Base-by-base conservation (phyloP, 352 stramenopile genomes). In the Globisporangium paddicum region DNA sequence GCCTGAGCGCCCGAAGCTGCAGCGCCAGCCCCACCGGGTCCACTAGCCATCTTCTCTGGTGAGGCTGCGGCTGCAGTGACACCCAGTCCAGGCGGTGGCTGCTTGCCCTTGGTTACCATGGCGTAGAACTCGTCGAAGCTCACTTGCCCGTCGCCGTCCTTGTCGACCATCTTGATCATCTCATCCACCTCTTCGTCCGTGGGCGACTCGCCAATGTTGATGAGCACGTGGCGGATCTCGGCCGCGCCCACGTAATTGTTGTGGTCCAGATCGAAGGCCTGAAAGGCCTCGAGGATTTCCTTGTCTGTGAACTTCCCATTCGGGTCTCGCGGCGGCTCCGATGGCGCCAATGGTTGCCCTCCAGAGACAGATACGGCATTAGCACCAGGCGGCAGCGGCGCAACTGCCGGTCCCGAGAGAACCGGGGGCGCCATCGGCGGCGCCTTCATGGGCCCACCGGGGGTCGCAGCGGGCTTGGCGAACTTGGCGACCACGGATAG, bases 141-240 rank as follows among this genome's bases (percentile, higher is more conserved):
- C 26, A 98, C 93, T 71, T 98, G 92, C 0, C 93, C 91, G 70
- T 98, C 93, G 42, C 93, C 93, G 60, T 98, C 95, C 40, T 96
- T 93, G 64, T 98, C 93, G 8, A 98, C 89, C 90, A 98, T 98
- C 52, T 92, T 87, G 67, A 98, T 98, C 93, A 98, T 98, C 69
- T 98, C 90, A 67, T 98, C 93, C 5, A 98, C 86, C 77, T 98
- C 95, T 77, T 98, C 93, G 64, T 98, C 95, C 4, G 91, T 98
- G 9, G 90, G 89, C 21, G 89, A 87, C 72, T 98, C 93, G 26
- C 95, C 93, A 65, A 98, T 98, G 58, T 98, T 98, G 52, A 98
- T 96, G 5, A 98, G 80, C 30, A 98, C 90, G 68, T 98, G 93
- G 5, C 90, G 83, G 58, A 98, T 97, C 66, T 98, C 95, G 16